Evolutionary conservation across 2,329 filamentous ascomycete species (phyloP), one percentile per base, ranked within the genome.

Genomic region (Microsporum audouinii): DNA sequence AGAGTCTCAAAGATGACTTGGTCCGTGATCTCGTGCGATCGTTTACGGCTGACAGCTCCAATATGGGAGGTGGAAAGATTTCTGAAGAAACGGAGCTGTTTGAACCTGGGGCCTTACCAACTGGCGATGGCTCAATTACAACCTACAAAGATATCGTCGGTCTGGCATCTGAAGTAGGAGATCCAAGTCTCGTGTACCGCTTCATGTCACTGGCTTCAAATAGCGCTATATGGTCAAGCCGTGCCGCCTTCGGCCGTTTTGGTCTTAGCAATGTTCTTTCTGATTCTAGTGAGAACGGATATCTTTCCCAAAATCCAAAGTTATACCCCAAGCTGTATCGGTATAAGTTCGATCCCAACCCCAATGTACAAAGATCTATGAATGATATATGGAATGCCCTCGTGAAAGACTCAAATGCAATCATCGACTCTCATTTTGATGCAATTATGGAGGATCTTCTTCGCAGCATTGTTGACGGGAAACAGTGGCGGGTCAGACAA

Each of bases 151-250:
- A 99, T 70, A 97, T 99, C 66, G 88, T 99, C 73, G 94, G 82
- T 66, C 79, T 99, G 56, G 94, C 94, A n/a, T 89, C 92, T 49
- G 94, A 99, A 75, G 91, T 96, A 38, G 94, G 94, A 8, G 92
- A 99, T 69, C 92, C 94, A 62, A 91, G 88, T 67, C 79, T 99
- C n/a, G 89, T 97, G 0, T 99, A 99, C 77, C 90, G 91, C 63
- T 97, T 99, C 76, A 99, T 99, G 94, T 92, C 91, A 0, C 81
- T 99, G 66, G 94, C 94, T 2, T 90, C 91, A 1, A 96, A 96
- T 69, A 95, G 95, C 56, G 91, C 91, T 0, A 95, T 95, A 14
- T 99, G 94, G 94, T 92, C 91, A 1, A 95, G 91, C n/a, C 84
- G 94, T 58, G 95, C 94, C 0, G 94, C 94, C 0, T 97, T 99